Percentiles rank a stretch among this genome's conserved stretches.
These are phyloP conservation scores for Mycena indigotica DNA, from an alignment of 768 basidiomycete genomes.

Conservation along the genomic window DNA sequence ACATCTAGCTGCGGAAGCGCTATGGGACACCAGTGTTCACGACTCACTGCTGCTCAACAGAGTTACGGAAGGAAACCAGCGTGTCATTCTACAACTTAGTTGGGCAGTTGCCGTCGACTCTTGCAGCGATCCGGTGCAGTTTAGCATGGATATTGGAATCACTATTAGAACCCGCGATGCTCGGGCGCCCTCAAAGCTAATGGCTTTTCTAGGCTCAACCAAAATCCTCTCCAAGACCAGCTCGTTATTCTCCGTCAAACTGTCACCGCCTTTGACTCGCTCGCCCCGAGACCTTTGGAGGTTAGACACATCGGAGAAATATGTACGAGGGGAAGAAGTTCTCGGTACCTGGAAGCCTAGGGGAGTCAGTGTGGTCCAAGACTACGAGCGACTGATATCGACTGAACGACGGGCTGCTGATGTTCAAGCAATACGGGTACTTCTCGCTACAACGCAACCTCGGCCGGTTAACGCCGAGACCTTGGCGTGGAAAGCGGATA, in stretches of 20 bases:
- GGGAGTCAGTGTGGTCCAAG: slow-evolving; percentile 86
- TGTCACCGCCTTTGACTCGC: slow-evolving; percentile 83
- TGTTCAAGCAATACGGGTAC: slow-evolving; percentile 84
- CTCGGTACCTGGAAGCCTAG: slow-evolving; percentile 85
- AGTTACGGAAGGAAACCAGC: slow-evolving; percentile 76
- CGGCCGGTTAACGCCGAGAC: slow-evolving; percentile 54
- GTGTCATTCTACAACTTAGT: slow-evolving; percentile 74
- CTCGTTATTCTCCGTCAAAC: slow-evolving; percentile 78
- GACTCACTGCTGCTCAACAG: slow-evolving; percentile 84
- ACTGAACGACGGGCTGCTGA: slow-evolving; percentile 81
- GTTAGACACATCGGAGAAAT: slow-evolving; percentile 92
- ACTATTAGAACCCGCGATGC: slow-evolving; percentile 85
- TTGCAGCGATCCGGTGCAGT: slow-evolving; percentile 84
- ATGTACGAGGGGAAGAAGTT: slow-evolving; percentile 89
- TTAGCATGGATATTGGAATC: slow-evolving; percentile 84
- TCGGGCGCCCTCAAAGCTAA: slow-evolving; percentile 75
- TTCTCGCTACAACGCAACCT: slow-evolving; percentile 60
- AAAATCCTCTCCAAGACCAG: slow-evolving; percentile 80
- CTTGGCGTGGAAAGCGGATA: slow-evolving; percentile 67
- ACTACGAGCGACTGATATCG: slow-evolving; percentile 71
- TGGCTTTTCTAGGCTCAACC: slow-evolving; percentile 74
- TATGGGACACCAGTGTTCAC: slow-evolving; percentile 95
- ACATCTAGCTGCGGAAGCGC: slow-evolving; percentile 62
- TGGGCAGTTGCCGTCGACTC: slow-evolving; percentile 83
- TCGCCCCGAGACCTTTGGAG: slow-evolving; percentile 92